Base-by-base conservation (phyloP, 1,284 basidiomycete species). In the Heterobasidion occidentale region DNA sequence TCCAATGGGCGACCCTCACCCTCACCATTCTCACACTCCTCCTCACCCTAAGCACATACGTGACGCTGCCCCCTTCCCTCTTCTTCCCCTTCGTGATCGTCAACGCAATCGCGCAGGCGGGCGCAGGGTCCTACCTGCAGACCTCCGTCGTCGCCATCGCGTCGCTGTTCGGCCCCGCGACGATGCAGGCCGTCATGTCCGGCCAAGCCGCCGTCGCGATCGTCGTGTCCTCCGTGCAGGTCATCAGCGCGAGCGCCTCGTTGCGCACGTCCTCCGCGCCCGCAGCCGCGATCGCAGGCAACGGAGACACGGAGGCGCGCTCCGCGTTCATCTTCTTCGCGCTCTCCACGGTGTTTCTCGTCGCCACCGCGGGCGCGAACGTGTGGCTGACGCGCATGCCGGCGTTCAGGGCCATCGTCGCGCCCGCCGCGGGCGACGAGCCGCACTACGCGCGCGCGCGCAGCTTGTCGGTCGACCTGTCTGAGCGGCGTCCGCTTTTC, bases 141-240 rank as follows among this genome's bases (percentile, higher is more conserved):
- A 86, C 83, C 0, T 79, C 89, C 11, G 73, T 85, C 51, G 78
- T 86, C 38, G 86, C 84, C 1, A 77, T 86, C 34, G 88, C 87
- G 6, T 86, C 90, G 0, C 70, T 88, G 14, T 89, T 90, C 56
- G 89, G 89, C 0, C 78, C 82, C 7, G 65, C 74, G 11, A 81
- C 81, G 7, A 77, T 92, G 58, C 88, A 90, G 67, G 72, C 82
- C 7, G 74, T 85, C 64, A 80, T 91, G 75, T 79, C 88, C 1
- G 89, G 90, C 7, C 88, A 92, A 64, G 89, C 86, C 4, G 86
- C 85, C 0, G 80, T 90, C 0, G 90, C 83, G 0, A 86, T 92
- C 6, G 81, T 78, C 2, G 82, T 92, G 55, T 88, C 86, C 60
- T 72, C 74, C 1, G 81, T 90, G 1, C 87, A 92, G 63, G 78